Evolutionary conservation across 2,329 filamentous ascomycete genomes (phyloP).

Genomic region (Amesomyces nigricolor): DNA sequence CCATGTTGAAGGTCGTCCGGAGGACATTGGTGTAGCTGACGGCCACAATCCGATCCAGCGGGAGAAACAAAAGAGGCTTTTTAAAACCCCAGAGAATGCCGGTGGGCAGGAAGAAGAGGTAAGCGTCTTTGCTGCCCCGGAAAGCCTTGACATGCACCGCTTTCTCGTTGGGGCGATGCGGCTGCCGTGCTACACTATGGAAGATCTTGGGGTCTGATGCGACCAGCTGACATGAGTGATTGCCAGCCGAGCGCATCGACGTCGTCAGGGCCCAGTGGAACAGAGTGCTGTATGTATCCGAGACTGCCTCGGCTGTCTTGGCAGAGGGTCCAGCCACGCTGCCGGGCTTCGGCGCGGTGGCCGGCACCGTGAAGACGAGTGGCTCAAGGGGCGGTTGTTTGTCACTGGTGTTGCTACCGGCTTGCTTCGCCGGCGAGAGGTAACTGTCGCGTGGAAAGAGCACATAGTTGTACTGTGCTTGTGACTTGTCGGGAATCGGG

Average conservation of each 20-base stretch:
- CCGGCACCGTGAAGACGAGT: slow-evolving; percentile 58
- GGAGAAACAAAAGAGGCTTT: slow-evolving; percentile 61
- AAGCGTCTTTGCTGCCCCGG: slow-evolving; percentile 63
- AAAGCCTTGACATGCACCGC: slow-evolving; percentile 63
- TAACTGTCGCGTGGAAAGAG: slow-evolving; percentile 53
- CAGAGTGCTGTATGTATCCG: slow-evolving; percentile 53
- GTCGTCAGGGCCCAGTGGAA: slow-evolving; percentile 56
- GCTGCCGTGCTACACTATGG: slow-evolving; percentile 50
- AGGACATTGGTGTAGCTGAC: slow-evolving; percentile 64
- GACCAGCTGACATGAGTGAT: slow-evolving; percentile 41
- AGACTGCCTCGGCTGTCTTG: slow-evolving; percentile 45
- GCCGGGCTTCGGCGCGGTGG: slow-evolving; percentile 55
- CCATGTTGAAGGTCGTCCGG: slow-evolving; percentile 64
- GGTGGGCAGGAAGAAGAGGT: slow-evolving; percentile 59
- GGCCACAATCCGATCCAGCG: slow-evolving; percentile 53
- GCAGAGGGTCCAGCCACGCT: slow-evolving; percentile 48
- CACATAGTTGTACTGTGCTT: slow-evolving; percentile 61
- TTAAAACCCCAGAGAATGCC: slow-evolving; percentile 67
- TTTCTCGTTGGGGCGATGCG: slow-evolving; percentile 55
- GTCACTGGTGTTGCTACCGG: slow-evolving; percentile 35
- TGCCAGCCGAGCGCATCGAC: slow-evolving; percentile 46
- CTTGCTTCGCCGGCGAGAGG: slow-evolving; percentile 33
- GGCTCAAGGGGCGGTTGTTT: slow-evolving; percentile 44
- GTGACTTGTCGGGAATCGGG: slow-evolving; percentile 59
- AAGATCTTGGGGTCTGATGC: slow-evolving; percentile 52